These are phyloP conservation scores for Salix brachista DNA, from an alignment of 345 rosid species.

Conservation along the genomic window DNA sequence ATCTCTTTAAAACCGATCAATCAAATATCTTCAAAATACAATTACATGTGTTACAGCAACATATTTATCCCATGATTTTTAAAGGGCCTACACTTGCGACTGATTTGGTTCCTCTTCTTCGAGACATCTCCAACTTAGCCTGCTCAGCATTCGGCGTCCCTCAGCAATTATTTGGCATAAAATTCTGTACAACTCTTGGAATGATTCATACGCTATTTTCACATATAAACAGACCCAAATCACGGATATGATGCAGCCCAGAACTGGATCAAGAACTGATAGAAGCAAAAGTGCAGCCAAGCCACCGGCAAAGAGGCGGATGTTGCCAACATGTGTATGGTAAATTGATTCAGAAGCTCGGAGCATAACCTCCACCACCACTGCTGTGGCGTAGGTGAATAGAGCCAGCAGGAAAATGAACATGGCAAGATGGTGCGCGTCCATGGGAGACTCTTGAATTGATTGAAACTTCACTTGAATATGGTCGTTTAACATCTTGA, in stretches of 20 bases:
- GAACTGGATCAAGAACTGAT: not conserved
- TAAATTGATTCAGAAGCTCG: not conserved
- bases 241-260: not conserved
- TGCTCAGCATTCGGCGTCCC: too few relatives aligned
- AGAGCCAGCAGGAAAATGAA: not conserved
- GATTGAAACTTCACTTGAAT: slow-evolving; percentile 1
- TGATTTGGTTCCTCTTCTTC: too few relatives aligned
- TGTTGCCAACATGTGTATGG: not conserved
- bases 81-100: too few relatives aligned
- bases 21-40: too few relatives aligned
- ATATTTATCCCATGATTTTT: too few relatives aligned
- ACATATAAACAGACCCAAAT: not conserved
- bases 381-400: not conserved
- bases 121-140: too few relatives aligned
- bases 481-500: not conserved
- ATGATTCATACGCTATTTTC: not conserved
- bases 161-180: too few relatives aligned
- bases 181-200: not conserved
- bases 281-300: not conserved
- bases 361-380: not conserved
- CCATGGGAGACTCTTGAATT: not conserved
- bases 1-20: too few relatives aligned
- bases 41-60: too few relatives aligned
- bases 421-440: not conserved
- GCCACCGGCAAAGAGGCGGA: not conserved